Evolutionary conservation across 2,329 filamentous ascomycete species (phyloP), one percentile per base, ranked within the genome.

Genomic region (Nectriaceae sp.): DNA sequence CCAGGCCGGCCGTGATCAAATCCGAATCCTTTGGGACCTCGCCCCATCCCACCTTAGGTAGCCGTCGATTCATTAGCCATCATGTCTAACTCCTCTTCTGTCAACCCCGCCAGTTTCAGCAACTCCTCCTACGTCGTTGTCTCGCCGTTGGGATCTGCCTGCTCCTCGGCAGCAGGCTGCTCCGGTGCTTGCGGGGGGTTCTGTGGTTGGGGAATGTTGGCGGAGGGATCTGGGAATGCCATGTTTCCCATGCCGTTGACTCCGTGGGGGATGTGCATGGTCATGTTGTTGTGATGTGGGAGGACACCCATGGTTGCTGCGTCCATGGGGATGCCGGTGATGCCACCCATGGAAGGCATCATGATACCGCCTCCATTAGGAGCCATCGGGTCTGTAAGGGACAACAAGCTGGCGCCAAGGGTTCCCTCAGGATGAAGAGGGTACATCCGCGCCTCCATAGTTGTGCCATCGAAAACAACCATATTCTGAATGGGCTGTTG

Each of bases 401-500:
- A 69, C 21, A 83, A 70, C 56, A 79, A 70, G 18, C 67, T 70
- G 20, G 71, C 67, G 36, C 82, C 83, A 11, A 85, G 72, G 19
- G 64, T 65, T 21, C 79, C 80, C 46, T 84, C 79, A 0, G 90
- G 89, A 65, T 95, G 90, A 36, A 97, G 75, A 2, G 90, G 80
- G 66, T 94, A 96, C 56, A 94, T 85, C 2, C 84, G 84, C 0
- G 88, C 89, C 56, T 89, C 82, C 70, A 89, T 88, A 39, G 79
- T 81, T 59, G 90, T 88, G 13, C 92, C 92, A 67, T 97, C 91
- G 62, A 97, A 96, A 18, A 97, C 76, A 42, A 96, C 81, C 67
- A 96, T 84, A 69, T 99, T 99, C 73, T 99, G 94, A 36, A 99
- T 88, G 1, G 94, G 94, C 69, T 97, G 94, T 72, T 97, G 91